Conservation (phyloP, 2,329 filamentous ascomycete genomes). For the Ambrosiella cleistominuta region DNA sequence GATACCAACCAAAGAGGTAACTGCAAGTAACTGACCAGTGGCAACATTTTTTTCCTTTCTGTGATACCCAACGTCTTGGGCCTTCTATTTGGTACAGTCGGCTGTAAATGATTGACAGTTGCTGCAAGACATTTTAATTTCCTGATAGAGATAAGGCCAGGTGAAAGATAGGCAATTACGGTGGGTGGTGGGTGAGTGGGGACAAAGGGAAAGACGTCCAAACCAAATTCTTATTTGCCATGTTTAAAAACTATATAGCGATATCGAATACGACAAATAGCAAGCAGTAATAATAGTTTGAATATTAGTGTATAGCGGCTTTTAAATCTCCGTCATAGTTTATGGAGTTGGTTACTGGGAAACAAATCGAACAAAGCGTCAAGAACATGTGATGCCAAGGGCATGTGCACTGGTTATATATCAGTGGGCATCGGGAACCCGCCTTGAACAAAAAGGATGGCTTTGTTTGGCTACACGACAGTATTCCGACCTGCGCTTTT, state of each 20-base stretch:
- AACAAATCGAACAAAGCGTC: not conserved
- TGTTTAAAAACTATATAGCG: too few relatives aligned
- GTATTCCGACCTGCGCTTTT: too few relatives aligned
- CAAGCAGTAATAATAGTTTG: too few relatives aligned
- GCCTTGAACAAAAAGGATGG: too few relatives aligned
- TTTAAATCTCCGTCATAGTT: too few relatives aligned
- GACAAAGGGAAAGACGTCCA: not conserved
- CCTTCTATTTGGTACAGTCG: not conserved
- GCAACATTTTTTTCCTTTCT: not conserved
- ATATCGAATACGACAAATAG: too few relatives aligned
- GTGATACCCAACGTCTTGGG: not conserved
- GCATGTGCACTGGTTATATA: not conserved
- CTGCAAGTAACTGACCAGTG: not conserved
- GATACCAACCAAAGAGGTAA: not conserved
- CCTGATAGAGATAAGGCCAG: not conserved
- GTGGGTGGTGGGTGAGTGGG: not conserved
- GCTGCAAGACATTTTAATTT: slow-evolving; percentile 1
- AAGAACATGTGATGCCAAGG: slow-evolving; percentile 2
- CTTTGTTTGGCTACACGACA: too few relatives aligned
- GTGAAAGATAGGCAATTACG: not conserved
- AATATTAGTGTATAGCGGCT: too few relatives aligned
- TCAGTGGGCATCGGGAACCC: too few relatives aligned
- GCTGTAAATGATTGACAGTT: not conserved
- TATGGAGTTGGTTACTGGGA: not conserved
- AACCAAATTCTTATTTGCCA: not conserved